Evolutionary conservation across 2,329 filamentous ascomycete genomes (phyloP).

Genomic region (Cercospora brassicicola): DNA sequence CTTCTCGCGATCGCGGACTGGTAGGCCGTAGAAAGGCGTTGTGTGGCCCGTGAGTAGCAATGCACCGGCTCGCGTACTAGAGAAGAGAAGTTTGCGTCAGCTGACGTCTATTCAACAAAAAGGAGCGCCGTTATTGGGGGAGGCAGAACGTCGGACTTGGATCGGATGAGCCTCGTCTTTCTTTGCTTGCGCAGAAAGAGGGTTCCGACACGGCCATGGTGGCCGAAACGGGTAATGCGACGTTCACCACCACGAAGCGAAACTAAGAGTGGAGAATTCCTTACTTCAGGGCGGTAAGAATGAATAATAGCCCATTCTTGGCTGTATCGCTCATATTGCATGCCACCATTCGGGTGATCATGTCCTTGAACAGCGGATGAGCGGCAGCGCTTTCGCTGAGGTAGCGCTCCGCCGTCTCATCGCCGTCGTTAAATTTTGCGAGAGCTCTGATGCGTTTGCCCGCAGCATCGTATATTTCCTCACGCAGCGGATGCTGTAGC

Average conservation of each 20-base stretch:
- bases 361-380: slow-evolving; percentile 55
- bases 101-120: slow-evolving; percentile 5
- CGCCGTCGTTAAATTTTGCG: slow-evolving; percentile 46
- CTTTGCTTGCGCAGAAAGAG: slow-evolving; percentile 7
- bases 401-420: slow-evolving; percentile 39
- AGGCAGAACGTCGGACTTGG: slow-evolving; percentile 20
- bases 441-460: slow-evolving; percentile 52
- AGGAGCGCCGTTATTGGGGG: slow-evolving; percentile 16
- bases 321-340: slow-evolving; percentile 52
- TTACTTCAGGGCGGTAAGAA: slow-evolving; percentile 57
- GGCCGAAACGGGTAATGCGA: background rate
- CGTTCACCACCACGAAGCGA: background rate
- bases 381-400: slow-evolving; percentile 42
- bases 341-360: slow-evolving; percentile 52
- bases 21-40: slow-evolving; percentile 62
- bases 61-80: slow-evolving; percentile 62
- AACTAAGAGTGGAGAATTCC: slow-evolving; percentile 24
- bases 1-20: slow-evolving; percentile 59
- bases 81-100: slow-evolving; percentile 18
- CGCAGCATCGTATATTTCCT: slow-evolving; percentile 48
- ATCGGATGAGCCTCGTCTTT: slow-evolving; percentile 10
- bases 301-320: slow-evolving; percentile 51
- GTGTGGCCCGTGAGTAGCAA: slow-evolving; percentile 67
- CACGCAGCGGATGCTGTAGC: slow-evolving; percentile 31
- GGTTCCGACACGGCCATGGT: background rate